Evolutionary conservation across 1,139 yeast species (phyloP).

Genomic region (Meyerozyma guilliermondii): DNA sequence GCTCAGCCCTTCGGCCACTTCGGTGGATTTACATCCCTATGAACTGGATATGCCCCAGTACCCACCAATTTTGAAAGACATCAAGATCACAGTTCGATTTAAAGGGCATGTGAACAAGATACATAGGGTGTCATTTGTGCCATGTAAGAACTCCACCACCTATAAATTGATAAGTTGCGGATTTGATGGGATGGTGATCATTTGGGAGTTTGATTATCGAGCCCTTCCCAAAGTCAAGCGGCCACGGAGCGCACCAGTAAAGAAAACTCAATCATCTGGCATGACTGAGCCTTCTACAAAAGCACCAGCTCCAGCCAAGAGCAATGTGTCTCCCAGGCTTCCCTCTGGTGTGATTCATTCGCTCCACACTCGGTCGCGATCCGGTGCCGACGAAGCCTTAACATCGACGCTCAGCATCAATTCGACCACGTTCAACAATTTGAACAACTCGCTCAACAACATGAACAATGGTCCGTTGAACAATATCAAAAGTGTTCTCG

Average conservation of each 20-base stretch:
- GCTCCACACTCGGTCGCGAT: slow-evolving; percentile 11
- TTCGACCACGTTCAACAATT: slow-evolving; percentile 8
- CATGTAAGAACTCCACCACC: slow-evolving; percentile 19
- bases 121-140: slow-evolving; percentile 17
- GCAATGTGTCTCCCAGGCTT: slow-evolving; percentile 2
- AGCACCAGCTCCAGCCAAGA: neutral
- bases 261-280: neutral
- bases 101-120: slow-evolving; percentile 71
- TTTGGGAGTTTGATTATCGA: slow-evolving; percentile 73
- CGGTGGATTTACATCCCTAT: slow-evolving; percentile 18
- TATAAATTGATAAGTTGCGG: slow-evolving; percentile 67
- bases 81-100: slow-evolving; percentile 43
- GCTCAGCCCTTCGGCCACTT: slow-evolving; percentile 6
- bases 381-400: slow-evolving; percentile 10
- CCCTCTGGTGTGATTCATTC: slow-evolving; percentile 2
- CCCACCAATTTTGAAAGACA: slow-evolving; percentile 26
- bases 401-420: slow-evolving; percentile 7
- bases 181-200: slow-evolving; percentile 60
- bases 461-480: slow-evolving; percentile 9
- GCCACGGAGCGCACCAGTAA: slow-evolving; percentile 6
- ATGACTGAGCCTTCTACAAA: slow-evolving; percentile 5
- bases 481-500: slow-evolving; percentile 10
- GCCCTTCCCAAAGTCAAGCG: slow-evolving; percentile 45
- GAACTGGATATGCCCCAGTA: slow-evolving; percentile 13
- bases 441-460: slow-evolving; percentile 8